Evolutionary conservation across 768 basidiomycete genomes (phyloP).

Genomic region (Sporobolomyces roseus): DNA sequence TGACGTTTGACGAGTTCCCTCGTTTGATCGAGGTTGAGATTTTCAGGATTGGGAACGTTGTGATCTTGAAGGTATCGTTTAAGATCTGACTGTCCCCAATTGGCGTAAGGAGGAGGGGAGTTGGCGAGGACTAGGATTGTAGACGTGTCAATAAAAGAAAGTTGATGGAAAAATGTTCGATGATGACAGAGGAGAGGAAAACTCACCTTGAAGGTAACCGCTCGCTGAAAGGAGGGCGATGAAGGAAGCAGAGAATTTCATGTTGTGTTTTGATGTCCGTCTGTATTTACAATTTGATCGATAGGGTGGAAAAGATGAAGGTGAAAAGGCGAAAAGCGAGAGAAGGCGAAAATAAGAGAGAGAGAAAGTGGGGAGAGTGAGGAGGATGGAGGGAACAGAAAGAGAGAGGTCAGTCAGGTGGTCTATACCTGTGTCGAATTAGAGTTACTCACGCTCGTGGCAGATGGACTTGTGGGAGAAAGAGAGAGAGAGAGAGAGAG

Average conservation of each 20-base stretch:
- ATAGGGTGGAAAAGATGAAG: too few relatives aligned
- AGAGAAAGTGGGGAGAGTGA: background rate
- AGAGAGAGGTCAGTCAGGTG: too few relatives aligned
- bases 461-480: background rate
- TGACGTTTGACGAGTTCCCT: slow-evolving; percentile 51
- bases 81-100: slow-evolving; percentile 66
- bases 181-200: background rate
- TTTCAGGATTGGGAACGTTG: slow-evolving; percentile 44
- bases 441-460: too few relatives aligned
- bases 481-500: background rate
- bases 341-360: background rate
- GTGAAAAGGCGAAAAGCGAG: background rate
- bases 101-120: slow-evolving; percentile 27
- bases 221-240: slow-evolving; percentile 21
- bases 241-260: slow-evolving; percentile 23
- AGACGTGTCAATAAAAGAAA: background rate
- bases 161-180: background rate
- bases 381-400: background rate
- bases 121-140: slow-evolving; percentile 10
- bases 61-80: slow-evolving; percentile 67
- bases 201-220: slow-evolving; percentile 9
- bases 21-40: slow-evolving; percentile 51
- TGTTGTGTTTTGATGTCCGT: background rate
- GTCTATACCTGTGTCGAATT: too few relatives aligned
- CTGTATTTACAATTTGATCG: too few relatives aligned